Conservation (phyloP, 805 yeast species). For the Starmerella bombicola region DNA sequence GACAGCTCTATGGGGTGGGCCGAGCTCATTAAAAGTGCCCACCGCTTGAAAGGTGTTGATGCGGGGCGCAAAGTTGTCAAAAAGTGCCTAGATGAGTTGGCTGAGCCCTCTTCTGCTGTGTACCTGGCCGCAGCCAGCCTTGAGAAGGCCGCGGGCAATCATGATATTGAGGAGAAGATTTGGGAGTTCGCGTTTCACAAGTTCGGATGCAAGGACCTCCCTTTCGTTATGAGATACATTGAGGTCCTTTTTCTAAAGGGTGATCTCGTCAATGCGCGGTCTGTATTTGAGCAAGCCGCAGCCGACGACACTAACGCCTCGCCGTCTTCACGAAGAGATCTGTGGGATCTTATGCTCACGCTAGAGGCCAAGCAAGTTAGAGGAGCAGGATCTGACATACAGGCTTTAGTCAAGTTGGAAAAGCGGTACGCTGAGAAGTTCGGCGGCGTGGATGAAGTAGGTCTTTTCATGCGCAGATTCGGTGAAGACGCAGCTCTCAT, state of each 20-base stretch:
- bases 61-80: conserved; percentile 65
- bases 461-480: conserved; percentile 26
- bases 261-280: conserved; percentile 64
- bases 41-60: conserved; percentile 50
- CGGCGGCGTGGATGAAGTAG: conserved; percentile 42
- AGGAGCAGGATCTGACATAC: conserved; percentile 42
- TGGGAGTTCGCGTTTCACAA: conserved; percentile 66
- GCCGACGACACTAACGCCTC: conserved; percentile 23
- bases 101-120: conserved; percentile 46
- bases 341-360: conserved; percentile 48
- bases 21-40: conserved; percentile 56
- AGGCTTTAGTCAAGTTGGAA: conserved; percentile 54
- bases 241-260: conserved; percentile 56
- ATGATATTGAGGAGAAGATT: conserved; percentile 58
- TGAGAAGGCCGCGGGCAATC: conserved; percentile 50
- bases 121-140: conserved; percentile 71
- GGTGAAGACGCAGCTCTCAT: background rate
- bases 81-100: conserved; percentile 43
- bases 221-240: conserved; percentile 54
- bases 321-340: conserved; percentile 34
- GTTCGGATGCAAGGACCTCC: conserved; percentile 38
- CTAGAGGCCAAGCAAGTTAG: conserved; percentile 47
- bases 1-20: conserved; percentile 53
- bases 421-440: conserved; percentile 52
- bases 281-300: conserved; percentile 60